These are phyloP conservation scores for Cryptococcus sp. DNA, from an alignment of 1,284 basidiomycete genomes.

Conservation along the genomic window DNA sequence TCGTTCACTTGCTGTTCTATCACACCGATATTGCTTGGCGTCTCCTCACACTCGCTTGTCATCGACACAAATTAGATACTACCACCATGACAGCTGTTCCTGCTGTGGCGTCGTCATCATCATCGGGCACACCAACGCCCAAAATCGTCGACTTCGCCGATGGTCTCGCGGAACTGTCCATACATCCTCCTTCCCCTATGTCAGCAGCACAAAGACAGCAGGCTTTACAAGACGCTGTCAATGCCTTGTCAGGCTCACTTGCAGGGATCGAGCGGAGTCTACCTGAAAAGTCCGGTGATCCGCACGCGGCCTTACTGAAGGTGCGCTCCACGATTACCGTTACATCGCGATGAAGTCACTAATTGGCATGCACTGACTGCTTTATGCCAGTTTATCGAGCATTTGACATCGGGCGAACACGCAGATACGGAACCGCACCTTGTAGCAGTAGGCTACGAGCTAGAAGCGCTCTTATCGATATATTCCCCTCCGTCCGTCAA, in stretches of 20 bases:
- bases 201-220: not conserved
- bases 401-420: slow-evolving; percentile 33
- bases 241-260: not conserved
- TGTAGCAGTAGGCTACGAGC: slow-evolving; percentile 45
- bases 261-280: not conserved
- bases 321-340: not conserved
- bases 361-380: not conserved
- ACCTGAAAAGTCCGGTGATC: not conserved
- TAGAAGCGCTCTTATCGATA: slow-evolving; percentile 75
- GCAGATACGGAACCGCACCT: slow-evolving; percentile 37
- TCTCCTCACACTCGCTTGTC: too few relatives aligned
- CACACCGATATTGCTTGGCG: too few relatives aligned
- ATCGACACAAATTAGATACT: too few relatives aligned
- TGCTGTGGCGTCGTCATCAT: too few relatives aligned
- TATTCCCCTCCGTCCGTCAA: slow-evolving; percentile 69
- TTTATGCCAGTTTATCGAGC: slow-evolving; percentile 41
- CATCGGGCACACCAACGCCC: too few relatives aligned
- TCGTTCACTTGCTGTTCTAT: too few relatives aligned
- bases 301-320: not conserved
- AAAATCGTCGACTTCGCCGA: not conserved
- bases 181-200: not conserved
- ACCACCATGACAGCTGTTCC: not conserved
- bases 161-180: not conserved
- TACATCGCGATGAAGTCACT: not conserved
- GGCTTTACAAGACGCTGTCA: not conserved